phyloP scores from a whole-genome alignment of 352 stramenopile genomes.

The Peronosclerospora sorghi region DNA sequence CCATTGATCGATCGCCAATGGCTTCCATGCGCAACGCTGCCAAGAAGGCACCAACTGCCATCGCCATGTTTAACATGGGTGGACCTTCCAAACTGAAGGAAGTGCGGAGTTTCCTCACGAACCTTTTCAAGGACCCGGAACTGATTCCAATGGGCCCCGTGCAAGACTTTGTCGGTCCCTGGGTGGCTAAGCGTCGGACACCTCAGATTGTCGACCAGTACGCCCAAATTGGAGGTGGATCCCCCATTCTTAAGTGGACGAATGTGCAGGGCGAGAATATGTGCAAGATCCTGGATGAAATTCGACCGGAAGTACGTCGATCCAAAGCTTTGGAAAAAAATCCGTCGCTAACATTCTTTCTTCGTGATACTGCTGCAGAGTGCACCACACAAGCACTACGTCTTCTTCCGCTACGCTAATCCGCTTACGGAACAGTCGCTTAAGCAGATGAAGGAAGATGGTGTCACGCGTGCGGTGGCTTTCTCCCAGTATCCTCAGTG shows the following conservation, averaged over 20 bases:
- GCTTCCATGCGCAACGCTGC: no score
- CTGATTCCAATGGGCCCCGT: constrained; percentile 95
- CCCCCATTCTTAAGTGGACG: constrained; percentile 96
- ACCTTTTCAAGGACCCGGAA: constrained; percentile 97
- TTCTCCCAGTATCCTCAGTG: constrained; percentile 98
- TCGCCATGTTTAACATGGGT: constrained; percentile 96
- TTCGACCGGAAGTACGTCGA: constrained; percentile 57
- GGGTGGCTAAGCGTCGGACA: constrained; percentile 79
- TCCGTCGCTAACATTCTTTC: neutral
- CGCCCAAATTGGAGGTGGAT: constrained; percentile 93
- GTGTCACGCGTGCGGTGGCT: constrained; percentile 92
- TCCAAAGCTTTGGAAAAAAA: neutral
- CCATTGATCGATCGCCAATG: no score
- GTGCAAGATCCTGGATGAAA: constrained; percentile 82
- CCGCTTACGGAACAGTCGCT: constrained; percentile 95
- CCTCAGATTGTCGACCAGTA: constrained; percentile 94
- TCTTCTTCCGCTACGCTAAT: constrained; percentile 98
- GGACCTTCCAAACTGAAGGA: constrained; percentile 90
- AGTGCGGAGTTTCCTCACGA: constrained; percentile 96
- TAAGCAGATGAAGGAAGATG: constrained; percentile 90
- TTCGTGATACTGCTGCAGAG: constrained; percentile 25
- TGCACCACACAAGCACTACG: constrained; percentile 90
- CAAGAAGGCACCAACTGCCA: constrained; percentile 48
- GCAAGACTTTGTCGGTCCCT: constrained; percentile 76
- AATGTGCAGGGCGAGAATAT: constrained; percentile 90